Evolutionary conservation across 148 eudicot species (phyloP), one percentile per base, ranked within the genome.

Genomic region (Gaultheria prostrata): DNA sequence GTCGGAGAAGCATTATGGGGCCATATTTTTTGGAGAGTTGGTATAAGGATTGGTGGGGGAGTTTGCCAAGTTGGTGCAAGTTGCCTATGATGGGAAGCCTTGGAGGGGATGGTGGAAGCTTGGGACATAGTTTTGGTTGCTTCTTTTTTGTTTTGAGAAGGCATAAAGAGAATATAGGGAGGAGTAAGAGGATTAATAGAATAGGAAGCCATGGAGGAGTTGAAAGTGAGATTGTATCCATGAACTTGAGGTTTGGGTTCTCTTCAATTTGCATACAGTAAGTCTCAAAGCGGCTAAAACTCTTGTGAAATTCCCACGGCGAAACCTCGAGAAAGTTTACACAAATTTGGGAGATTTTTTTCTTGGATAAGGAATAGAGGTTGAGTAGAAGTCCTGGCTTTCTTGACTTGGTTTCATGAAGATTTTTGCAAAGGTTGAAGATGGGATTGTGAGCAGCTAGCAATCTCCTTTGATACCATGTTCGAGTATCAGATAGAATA

Each of bases 71-170:
- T 33, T 70, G 77, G 77, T 82, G 83, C 77, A 82, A 72, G 63
- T 82, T 82, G 45, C 83, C 76, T 67, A 81, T 81, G 45, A 50
- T 69, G 50, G 49, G 32, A 59, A 82, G 81, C 33, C 76, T 51
- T 21, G 87, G 48, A 46, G 89, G 80, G 46, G 48, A 45, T 28
- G 86, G 65, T 30, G 79, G 76, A 73, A 73, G 77, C 45, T 43
- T 43, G 28, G 48, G 69, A 61, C 30, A 8, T 39, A 14, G 12
- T 43, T 20, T 39, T 73, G 45, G 51, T 32, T 30, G 14, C 48
- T 73, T 73, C 77, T 18, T 20, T 20, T 73, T 73, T 43, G 77
- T 39, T 43, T 2, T 33, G 20, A 43, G 77, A 73, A 20, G 77
- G 0, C 17, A 10, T 0, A 73, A 1, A 73, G 28, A 73, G 28